A percentile compares a stretch with the other conserved stretches of the same genome.
Conservation (phyloP, 2,329 filamentous ascomycete genomes). For the Albifimbria verrucaria region DNA sequence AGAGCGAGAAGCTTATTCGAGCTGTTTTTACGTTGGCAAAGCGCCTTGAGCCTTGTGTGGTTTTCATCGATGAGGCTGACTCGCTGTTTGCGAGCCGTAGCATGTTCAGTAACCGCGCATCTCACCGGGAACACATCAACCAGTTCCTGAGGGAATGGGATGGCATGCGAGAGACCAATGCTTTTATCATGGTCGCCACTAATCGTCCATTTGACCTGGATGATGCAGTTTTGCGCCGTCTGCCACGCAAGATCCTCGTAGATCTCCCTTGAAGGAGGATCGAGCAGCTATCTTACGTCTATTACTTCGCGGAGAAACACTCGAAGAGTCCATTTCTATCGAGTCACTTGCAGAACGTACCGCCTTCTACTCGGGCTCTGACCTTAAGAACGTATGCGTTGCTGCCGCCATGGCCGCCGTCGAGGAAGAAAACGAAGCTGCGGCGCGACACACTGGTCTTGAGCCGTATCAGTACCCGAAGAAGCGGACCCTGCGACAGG, state of each 20-base stretch:
- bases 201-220: constrained; percentile 95
- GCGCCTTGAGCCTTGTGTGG: constrained; percentile 86
- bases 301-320: constrained; percentile 64
- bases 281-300: constrained; percentile 67
- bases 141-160: constrained; percentile 98
- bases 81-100: constrained; percentile 80
- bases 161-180: constrained; percentile 74
- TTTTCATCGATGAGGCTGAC: constrained; percentile 97
- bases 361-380: constrained; percentile 76
- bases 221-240: constrained; percentile 74
- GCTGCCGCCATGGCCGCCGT: constrained; percentile 77
- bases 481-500: constrained; percentile 46
- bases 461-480: constrained; percentile 61
- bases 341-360: constrained; percentile 62
- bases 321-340: constrained; percentile 61
- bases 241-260: constrained; percentile 70
- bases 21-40: constrained; percentile 89
- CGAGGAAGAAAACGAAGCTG: constrained; percentile 62
- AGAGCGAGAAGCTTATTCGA: constrained; percentile 93
- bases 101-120: constrained; percentile 61
- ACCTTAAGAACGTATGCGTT: constrained; percentile 80
- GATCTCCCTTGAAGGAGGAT: constrained; percentile 66
- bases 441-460: constrained; percentile 32
- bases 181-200: constrained; percentile 97
- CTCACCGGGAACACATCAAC: constrained; percentile 87